These are phyloP conservation scores for Penicillium occitanis DNA, from an alignment of 2,329 filamentous ascomycete species.

Conservation along the genomic window DNA sequence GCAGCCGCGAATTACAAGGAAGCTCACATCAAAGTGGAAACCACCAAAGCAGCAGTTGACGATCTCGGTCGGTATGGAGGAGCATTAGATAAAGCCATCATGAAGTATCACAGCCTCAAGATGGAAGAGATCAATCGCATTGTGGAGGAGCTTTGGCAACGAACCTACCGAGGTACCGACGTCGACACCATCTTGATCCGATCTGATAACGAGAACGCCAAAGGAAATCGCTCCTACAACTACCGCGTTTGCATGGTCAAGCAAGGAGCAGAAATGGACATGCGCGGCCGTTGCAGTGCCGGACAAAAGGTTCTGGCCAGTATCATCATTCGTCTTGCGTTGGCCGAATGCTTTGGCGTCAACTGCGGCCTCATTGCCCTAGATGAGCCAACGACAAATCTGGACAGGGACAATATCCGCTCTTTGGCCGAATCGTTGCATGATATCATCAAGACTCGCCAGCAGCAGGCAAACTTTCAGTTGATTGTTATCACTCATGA, in stretches of 20 bases:
- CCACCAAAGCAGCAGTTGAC: conserved; percentile 88
- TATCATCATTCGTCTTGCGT: conserved; percentile 94
- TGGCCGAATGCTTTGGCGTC: conserved; percentile 93
- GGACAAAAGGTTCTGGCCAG: conserved; percentile 95
- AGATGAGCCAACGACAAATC: conserved; percentile 95
- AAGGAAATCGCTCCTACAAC: conserved; percentile 83
- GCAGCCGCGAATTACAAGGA: conserved; percentile 79
- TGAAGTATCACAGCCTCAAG: conserved; percentile 93
- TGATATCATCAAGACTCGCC: conserved; percentile 78
- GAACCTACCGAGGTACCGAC: conserved; percentile 94
- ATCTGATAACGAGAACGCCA: conserved; percentile 77
- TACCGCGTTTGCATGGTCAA: conserved; percentile 99
- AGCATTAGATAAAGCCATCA: conserved; percentile 92
- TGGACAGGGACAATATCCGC: conserved; percentile 92
- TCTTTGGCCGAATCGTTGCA: conserved; percentile 81
- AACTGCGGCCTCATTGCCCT: conserved; percentile 96
- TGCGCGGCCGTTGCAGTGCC: conserved; percentile 95
- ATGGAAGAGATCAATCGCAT: conserved; percentile 98
- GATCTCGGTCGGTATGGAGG: conserved; percentile 79
- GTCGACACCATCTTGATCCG: conserved; percentile 95
- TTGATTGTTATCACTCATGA: conserved; percentile 98
- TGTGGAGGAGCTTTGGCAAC: conserved; percentile 93
- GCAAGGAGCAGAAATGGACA: conserved; percentile 96
- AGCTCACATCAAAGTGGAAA: conserved; percentile 83
- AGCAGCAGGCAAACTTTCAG: conserved; percentile 91